Percentiles rank a stretch among this genome's conserved stretches.
phyloP scores from a whole-genome alignment of 208 protist genomes.

The Trypanosoma caninum region DNA sequence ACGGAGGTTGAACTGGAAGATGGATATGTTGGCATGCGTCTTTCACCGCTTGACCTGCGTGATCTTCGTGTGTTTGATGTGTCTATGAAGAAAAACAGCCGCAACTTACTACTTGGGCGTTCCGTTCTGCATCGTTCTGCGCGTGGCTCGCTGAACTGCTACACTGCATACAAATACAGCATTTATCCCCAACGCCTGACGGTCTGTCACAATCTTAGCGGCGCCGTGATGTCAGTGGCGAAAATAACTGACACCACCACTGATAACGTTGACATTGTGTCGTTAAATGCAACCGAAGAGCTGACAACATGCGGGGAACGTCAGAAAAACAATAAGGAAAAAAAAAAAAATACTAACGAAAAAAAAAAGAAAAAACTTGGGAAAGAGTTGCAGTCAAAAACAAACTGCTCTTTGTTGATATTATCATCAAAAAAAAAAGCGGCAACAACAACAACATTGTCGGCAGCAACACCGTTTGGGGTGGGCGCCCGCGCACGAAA shows the following conservation, averaged over 20 bases:
- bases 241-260: conserved; percentile 20
- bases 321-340: neutral
- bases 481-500: conserved; percentile 5
- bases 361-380: neutral
- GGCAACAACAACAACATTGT: neutral
- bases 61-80: conserved; percentile 78
- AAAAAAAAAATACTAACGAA: neutral
- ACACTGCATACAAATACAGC: conserved; percentile 63
- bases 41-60: conserved; percentile 51
- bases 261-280: too few relatives aligned
- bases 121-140: conserved; percentile 59
- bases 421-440: too few relatives aligned
- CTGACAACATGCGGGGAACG: too few relatives aligned
- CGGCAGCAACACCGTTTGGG: conserved; percentile 8
- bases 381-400: neutral
- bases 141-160: conserved; percentile 57
- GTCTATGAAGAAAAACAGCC: conserved; percentile 60
- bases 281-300: too few relatives aligned
- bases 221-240: conserved; percentile 49
- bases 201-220: conserved; percentile 56
- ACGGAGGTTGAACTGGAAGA: conserved; percentile 63
- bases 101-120: conserved; percentile 63
- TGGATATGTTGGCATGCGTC: conserved; percentile 57
- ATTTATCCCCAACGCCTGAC: conserved; percentile 64
- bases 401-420: too few relatives aligned